A percentile compares a stretch with the other conserved stretches of the same genome.
Evolutionary conservation across 148 eudicot genomes (phyloP).

Genomic region (Heliamphora exappendiculata): DNA sequence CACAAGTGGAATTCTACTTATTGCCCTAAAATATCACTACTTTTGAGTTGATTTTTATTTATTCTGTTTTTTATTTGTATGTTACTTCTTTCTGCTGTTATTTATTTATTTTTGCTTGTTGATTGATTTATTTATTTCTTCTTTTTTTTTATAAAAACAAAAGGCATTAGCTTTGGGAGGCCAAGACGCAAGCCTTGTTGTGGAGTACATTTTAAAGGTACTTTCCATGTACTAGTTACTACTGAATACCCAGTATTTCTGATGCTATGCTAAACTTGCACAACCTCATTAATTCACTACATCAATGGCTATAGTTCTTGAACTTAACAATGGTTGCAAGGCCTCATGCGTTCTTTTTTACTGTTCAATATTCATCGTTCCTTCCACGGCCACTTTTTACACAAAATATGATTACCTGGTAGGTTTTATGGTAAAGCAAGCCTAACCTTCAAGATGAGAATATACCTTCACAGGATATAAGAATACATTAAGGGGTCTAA

Average conservation of each 20-base stretch:
- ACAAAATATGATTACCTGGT: neutral
- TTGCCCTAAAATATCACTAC: neutral
- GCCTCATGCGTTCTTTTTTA: neutral
- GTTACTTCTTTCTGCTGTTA: too few species aligned
- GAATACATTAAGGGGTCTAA: too few species aligned
- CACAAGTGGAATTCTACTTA: neutral
- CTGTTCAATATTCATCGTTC: neutral
- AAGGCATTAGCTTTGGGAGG: constrained; percentile 88
- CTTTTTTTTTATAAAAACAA: constrained; percentile 10
- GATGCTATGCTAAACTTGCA: neutral
- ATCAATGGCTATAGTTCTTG: neutral
- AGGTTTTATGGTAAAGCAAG: neutral
- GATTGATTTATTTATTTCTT: too few species aligned
- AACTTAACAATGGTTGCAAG: neutral
- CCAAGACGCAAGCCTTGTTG: constrained; percentile 61
- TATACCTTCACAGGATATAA: neutral
- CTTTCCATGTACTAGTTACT: constrained; percentile 5
- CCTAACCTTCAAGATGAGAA: neutral
- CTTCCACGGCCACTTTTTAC: neutral
- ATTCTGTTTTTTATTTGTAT: too few species aligned
- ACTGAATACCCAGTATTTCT: neutral
- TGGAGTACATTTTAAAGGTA: constrained; percentile 96
- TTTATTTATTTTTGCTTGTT: too few species aligned
- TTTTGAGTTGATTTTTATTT: neutral
- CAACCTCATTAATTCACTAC: neutral